Base-by-base conservation (phyloP, 225 moss, liverwort and hornwort species). In the Sphagnum tenellum region DNA sequence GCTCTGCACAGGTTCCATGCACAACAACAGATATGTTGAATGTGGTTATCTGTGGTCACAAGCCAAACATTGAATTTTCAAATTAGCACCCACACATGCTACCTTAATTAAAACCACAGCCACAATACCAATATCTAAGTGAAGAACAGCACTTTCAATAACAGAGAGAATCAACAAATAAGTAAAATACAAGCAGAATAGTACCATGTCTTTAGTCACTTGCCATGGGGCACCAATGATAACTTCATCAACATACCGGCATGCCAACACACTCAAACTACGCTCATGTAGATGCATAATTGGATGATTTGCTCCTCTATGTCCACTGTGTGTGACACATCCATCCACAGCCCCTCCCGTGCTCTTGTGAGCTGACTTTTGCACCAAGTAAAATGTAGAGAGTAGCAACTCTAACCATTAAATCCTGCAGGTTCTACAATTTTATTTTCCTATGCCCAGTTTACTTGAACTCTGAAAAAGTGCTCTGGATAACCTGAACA, bases 181-280 rank as follows among this genome's bases (percentile, higher is more conserved):
- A 29, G 29, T 29, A 58, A 4, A 14, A 54, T 4, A 44, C 46
- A 45, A 10, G 12, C 8, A 47, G 66, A 58, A 48, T 56, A 11
- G 13, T 83, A 96, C 96, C 96, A 96, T 96, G 62, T 90, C 96
- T 82, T 87, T 92, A 12, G 92, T 89, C 59, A 96, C 75, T 76
- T 89, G 90, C 96, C 96, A 96, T 45, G 96, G 96, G 48, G 96
- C 96, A 75, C 96, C 96, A 75, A 96, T 96, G 49, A 96, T 92
- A 12, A 96, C 87, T 77, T 96, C 90, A 63, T 96, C 92, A 62
- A 92, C 96, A 67, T 81, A 92, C 47, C 88, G 84, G 62, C 96
- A 96, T 14, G 96, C 86, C 69, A 96, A 75, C 53, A 96, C 96
- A 68, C 92, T 96, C 63, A 96, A 81, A 76, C 92, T 96, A 63